Evolutionary conservation across 2,329 filamentous ascomycete genomes (phyloP), one percentile per base, ranked within the genome.

Genomic region (Paecilomyces niveus): DNA sequence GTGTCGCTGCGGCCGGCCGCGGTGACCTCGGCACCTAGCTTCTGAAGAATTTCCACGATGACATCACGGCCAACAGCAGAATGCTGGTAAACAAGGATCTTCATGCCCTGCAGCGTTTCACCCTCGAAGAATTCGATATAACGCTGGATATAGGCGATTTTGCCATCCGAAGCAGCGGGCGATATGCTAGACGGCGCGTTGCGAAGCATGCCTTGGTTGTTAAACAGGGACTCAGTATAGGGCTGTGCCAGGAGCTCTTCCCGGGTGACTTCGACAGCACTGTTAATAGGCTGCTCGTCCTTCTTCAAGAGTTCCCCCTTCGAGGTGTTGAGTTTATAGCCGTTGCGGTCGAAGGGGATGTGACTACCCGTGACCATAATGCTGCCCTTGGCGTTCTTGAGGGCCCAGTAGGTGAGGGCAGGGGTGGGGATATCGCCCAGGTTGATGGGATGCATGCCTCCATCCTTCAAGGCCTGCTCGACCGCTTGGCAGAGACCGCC

Each of bases 341-440:
- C 69, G 59, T 72, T 72, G 22, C 70, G 70, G 56, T 72, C 68
- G 53, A 72, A 72, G 6, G 70, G 70, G 52, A 72, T 72, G 54
- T 72, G 70, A 56, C 70, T 72, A 4, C 70, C 69, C 3, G 70
- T 72, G 31, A 72, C 69, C 70, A 72, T 72, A 33, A 72, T 71
- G 57, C 68, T 71, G 5, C 69, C 70, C 58, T 72, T 72, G 5
- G 58, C 64, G 31, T 67, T 59, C 26, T 63, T 59, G 8, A 72
- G 62, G 22, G 70, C 70, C 55, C 61, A 70, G 54, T 58, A 68
- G 0, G 69, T 70, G 2, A 72, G 61, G 18, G 69, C 69, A 1
- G 69, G 70, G 7, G 69, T 72, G 8, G 70, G 69, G 15, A 72
- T 72, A 1, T 67, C 67, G 15, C 69, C 69, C 8, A 72, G 61